Evolutionary conservation across 495 filamentous ascomycete genomes (phyloP), one percentile per base, ranked within the genome.

Genomic region (Aspergillus coremiiformis): DNA sequence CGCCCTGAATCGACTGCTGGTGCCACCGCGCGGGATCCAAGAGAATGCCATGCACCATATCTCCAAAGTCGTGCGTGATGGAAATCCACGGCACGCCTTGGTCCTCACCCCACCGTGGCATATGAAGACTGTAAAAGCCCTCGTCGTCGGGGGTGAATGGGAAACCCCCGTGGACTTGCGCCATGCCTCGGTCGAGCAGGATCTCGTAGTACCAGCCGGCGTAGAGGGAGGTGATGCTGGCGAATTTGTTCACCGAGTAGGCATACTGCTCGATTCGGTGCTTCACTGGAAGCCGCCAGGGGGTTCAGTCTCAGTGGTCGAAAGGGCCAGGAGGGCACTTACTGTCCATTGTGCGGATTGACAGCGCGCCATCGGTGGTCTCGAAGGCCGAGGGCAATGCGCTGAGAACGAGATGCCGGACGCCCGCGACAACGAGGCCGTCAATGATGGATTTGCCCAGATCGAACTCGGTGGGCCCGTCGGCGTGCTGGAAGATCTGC

Each of bases 151-250:
- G 54, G n/a, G 45, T 47, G 14, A 22, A 45, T 1, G 63, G 61
- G 47, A 67, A 70, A 12, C 67, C 67, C 0, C 67, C 67, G 26
- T 64, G 59, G 3, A 65, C 35, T 1, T 51, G 49, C 0, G 63
- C 63, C n/a, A 60, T 24, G 2, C 62, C 58, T 9, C 49, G 26
- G 12, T 23, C 23, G 0, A 61, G 52, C 42, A 65, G 66, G 32
- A 55, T 63, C 41, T 70, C 65, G 14, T 66, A 17, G 39, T 55
- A 66, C 63, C 63, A 68, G 7, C 54, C 63, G 1, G 60, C 39
- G 23, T 35, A 33, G 10, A 65, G 44, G 24, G 51, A 42, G 49
- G 43, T 41, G 47, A 65, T 42, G 4, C 56, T 37, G 37, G 64
- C 42, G 53, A 70, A 70, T 19, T n/a, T 26, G 2, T 45, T 46